These are phyloP conservation scores for Tephrocybe rancida DNA, from an alignment of 768 basidiomycete species.

Conservation along the genomic window DNA sequence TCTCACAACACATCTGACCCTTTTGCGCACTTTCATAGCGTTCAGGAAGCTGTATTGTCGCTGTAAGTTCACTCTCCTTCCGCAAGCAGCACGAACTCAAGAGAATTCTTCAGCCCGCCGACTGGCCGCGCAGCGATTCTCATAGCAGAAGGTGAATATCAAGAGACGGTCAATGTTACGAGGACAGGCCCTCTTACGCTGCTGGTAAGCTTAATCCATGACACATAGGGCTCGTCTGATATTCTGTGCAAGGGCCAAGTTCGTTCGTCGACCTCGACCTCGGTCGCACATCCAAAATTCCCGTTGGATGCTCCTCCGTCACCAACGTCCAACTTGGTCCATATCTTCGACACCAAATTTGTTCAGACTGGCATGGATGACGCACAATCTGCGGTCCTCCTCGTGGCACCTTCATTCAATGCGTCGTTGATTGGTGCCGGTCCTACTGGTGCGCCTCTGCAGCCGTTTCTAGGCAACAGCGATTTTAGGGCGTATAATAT, in stretches of 20 bases:
- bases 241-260: constrained; percentile 48
- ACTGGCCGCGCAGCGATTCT: constrained; percentile 48
- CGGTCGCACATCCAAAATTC: constrained; percentile 27
- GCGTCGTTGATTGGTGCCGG: constrained; percentile 64
- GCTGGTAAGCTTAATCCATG: constrained; percentile 39
- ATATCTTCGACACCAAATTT: constrained; percentile 52
- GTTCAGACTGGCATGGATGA: constrained; percentile 50
- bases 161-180: constrained; percentile 61
- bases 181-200: constrained; percentile 55
- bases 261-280: constrained; percentile 29
- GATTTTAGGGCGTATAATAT: constrained; percentile 72
- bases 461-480: constrained; percentile 51
- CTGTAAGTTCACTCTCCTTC: constrained; percentile 39
- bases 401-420: constrained; percentile 56
- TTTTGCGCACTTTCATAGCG: constrained; percentile 44
- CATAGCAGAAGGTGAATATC: constrained; percentile 59
- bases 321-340: constrained; percentile 56
- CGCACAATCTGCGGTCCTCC: constrained; percentile 58
- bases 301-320: constrained; percentile 46
- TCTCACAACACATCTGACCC: constrained; percentile 45
- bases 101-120: constrained; percentile 35
- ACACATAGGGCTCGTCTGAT: background rate
- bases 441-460: constrained; percentile 54
- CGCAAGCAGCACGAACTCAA: background rate
- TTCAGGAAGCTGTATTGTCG: constrained; percentile 59